phyloP scores from a whole-genome alignment of 1,139 yeast genomes.

The Magnusiomyces suaveolens region DNA sequence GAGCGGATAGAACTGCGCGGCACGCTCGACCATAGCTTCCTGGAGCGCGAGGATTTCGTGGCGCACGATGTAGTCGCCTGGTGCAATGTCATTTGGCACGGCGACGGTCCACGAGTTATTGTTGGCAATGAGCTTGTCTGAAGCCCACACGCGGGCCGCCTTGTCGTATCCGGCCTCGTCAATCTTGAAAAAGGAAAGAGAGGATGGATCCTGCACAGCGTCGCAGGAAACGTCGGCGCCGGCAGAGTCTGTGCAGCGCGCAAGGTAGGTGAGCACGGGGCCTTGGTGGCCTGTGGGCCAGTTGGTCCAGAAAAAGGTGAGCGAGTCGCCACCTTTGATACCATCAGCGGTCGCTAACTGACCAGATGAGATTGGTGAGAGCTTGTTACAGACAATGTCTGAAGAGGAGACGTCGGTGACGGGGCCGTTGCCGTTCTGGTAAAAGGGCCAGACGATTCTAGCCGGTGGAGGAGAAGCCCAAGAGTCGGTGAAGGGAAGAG shows the following conservation, averaged over 20 bases:
- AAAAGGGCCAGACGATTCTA: slow-evolving; percentile 14
- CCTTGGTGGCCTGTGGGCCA: slow-evolving; percentile 12
- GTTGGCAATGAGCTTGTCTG: slow-evolving; percentile 9
- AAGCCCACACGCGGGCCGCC: slow-evolving; percentile 7
- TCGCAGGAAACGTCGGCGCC: background rate
- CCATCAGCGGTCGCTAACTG: background rate
- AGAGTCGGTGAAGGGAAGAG: slow-evolving; percentile 7
- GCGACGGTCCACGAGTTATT: slow-evolving; percentile 15
- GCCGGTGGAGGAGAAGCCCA: slow-evolving; percentile 3
- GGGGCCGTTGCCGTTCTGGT: slow-evolving; percentile 12
- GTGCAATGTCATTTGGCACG: slow-evolving; percentile 7
- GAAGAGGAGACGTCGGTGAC: slow-evolving; percentile 12
- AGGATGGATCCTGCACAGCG: background rate
- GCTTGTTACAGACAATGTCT: slow-evolving; percentile 12
- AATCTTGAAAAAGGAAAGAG: slow-evolving; percentile 10
- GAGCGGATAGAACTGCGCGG: slow-evolving; percentile 12
- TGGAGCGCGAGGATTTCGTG: slow-evolving; percentile 13
- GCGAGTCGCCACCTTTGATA: slow-evolving; percentile 7
- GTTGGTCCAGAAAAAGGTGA: slow-evolving; percentile 12
- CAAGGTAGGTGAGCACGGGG: slow-evolving; percentile 14
- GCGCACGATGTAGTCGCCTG: slow-evolving; percentile 13
- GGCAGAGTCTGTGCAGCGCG: slow-evolving; percentile 2
- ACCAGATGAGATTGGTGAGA: slow-evolving; percentile 1
- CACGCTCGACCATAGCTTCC: slow-evolving; percentile 1
- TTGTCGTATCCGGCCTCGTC: slow-evolving; percentile 11